phyloP scores from a whole-genome alignment of 306 rosid genomes.

The Begonia peltatifolia region DNA sequence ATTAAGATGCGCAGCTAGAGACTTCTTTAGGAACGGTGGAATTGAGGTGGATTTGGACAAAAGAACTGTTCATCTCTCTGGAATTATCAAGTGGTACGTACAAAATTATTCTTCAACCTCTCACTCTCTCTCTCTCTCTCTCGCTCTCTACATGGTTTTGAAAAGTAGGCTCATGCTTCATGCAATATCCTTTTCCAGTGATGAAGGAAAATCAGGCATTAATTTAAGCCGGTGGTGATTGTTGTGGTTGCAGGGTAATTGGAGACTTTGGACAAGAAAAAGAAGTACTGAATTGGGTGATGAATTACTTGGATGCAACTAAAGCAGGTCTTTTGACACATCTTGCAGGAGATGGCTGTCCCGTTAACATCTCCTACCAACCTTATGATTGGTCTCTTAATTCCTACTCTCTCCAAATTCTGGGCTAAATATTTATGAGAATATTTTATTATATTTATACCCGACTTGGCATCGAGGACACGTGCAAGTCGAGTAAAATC shows the following conservation, averaged over 20 bases:
- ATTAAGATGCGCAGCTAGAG: slow-evolving; percentile 67
- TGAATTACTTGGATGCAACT: slow-evolving; percentile 56
- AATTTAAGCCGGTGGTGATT: too few species aligned
- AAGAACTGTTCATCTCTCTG: slow-evolving; percentile 54
- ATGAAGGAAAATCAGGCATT: too few species aligned
- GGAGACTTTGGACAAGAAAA: slow-evolving; percentile 73
- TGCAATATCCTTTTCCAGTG: background rate
- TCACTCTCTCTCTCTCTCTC: background rate
- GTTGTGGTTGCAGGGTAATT: slow-evolving; percentile 37
- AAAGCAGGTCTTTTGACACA: slow-evolving; percentile 88
- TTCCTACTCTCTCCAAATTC: slow-evolving; percentile 18
- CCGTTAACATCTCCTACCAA: slow-evolving; percentile 46
- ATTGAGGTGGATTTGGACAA: slow-evolving; percentile 79
- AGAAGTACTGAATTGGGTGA: slow-evolving; percentile 55
- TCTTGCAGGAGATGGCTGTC: slow-evolving; percentile 60
- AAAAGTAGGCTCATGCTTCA: too few species aligned
- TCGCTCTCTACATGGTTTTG: background rate
- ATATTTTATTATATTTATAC: too few species aligned
- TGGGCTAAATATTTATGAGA: background rate
- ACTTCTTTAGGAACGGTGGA: slow-evolving; percentile 56
- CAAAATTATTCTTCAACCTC: background rate
- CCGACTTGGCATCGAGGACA: background rate
- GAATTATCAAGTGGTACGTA: slow-evolving; percentile 61
- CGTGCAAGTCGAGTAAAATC: too few species aligned
- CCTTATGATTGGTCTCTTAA: slow-evolving; percentile 62